Evolutionary conservation across 306 rosid species (phyloP).

Genomic region (Cyclanthera cordifolia): DNA sequence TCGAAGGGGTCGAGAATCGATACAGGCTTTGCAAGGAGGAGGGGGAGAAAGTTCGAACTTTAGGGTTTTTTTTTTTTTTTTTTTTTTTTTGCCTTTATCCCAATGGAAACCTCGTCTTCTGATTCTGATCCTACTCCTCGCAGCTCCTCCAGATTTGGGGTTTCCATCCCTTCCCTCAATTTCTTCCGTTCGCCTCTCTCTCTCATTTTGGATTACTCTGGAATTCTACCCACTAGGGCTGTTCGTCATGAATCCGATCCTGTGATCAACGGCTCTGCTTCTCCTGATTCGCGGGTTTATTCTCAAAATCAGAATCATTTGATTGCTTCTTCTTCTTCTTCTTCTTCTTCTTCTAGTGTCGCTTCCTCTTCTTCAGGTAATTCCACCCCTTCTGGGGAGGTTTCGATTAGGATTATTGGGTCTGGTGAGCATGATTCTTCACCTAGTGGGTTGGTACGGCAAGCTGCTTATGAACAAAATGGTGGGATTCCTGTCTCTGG

Average conservation of each 20-base stretch:
- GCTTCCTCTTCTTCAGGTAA: slow-evolving; percentile 19
- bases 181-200: slow-evolving; percentile 48
- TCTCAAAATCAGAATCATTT: slow-evolving; percentile 17
- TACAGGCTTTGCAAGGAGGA: neutral
- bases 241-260: slow-evolving; percentile 20
- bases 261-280: slow-evolving; percentile 17
- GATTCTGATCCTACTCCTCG: slow-evolving; percentile 12
- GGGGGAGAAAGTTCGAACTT: neutral
- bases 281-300: slow-evolving; percentile 15
- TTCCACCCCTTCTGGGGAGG: slow-evolving; percentile 30
- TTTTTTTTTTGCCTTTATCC: neutral
- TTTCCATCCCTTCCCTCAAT: slow-evolving; percentile 34
- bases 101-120: slow-evolving; percentile 11
- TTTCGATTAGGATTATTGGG: slow-evolving; percentile 51
- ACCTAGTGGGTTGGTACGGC: slow-evolving; percentile 20
- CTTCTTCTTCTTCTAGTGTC: slow-evolving; percentile 15
- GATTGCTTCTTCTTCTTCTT: slow-evolving; percentile 12
- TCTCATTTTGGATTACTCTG: slow-evolving; percentile 43
- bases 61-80: neutral
- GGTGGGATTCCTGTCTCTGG: slow-evolving; percentile 25
- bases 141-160: slow-evolving; percentile 7
- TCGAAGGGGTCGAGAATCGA: neutral
- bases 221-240: slow-evolving; percentile 33
- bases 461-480: slow-evolving; percentile 24
- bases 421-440: slow-evolving; percentile 26